A percentile compares a stretch with the other conserved stretches of the same genome.
Conservation (phyloP, 495 filamentous ascomycete genomes). For the Neurospora terricola region DNA sequence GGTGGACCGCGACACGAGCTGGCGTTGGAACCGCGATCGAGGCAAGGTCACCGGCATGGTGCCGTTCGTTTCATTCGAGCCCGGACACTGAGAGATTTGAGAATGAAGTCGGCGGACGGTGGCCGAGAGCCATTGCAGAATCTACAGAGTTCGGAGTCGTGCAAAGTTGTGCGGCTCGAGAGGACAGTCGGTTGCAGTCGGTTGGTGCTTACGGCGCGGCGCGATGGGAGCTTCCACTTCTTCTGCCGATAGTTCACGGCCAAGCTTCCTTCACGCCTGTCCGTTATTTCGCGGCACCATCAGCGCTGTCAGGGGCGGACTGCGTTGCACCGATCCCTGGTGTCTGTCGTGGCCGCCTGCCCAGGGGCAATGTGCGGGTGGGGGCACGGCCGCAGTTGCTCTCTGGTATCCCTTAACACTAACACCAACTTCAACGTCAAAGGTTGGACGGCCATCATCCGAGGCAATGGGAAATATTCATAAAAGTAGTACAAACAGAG, state of each 20-base stretch:
- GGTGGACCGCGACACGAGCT: conserved; percentile 13
- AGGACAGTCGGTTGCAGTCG: background rate
- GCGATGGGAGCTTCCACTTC: background rate
- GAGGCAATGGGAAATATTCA: background rate
- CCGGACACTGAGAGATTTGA: background rate
- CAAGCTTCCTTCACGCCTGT: background rate
- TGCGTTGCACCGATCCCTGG: background rate
- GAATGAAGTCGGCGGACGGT: background rate
- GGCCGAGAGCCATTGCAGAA: background rate
- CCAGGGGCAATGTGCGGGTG: background rate
- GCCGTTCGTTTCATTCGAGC: conserved; percentile 8
- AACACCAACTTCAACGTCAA: background rate
- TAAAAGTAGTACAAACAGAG: background rate
- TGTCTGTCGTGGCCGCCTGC: background rate
- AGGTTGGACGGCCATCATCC: background rate
- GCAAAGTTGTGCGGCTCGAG: background rate
- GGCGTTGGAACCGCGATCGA: conserved; percentile 15
- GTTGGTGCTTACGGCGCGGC: background rate
- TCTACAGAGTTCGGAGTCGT: background rate
- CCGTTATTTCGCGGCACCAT: background rate
- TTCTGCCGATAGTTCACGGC: background rate
- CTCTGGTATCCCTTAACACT: background rate
- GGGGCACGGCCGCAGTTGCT: background rate
- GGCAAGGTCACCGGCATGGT: conserved; percentile 6
- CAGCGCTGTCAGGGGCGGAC: background rate